Evolutionary conservation across 805 yeast genomes (phyloP).

Genomic region (Spathaspora sp.): DNA sequence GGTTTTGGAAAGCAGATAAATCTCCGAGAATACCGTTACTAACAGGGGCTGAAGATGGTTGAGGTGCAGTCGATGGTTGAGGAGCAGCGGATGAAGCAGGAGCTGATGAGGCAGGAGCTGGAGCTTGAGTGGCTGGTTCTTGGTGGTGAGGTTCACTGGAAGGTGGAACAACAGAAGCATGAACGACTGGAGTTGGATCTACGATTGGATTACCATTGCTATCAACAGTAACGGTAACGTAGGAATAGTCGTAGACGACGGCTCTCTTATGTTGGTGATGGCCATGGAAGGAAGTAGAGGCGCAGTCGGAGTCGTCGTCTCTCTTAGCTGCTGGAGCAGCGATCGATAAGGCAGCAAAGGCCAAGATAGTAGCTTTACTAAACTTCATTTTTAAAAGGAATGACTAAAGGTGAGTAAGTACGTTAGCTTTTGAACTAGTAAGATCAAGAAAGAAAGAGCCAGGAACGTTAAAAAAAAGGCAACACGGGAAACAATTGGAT

Average conservation of each 20-base stretch:
- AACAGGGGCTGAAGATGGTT: background rate
- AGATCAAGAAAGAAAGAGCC: background rate
- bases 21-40: conserved; percentile 42
- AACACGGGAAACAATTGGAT: background rate
- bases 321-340: conserved; percentile 23
- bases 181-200: conserved; percentile 14
- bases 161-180: conserved; percentile 15
- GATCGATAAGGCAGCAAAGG: conserved; percentile 11
- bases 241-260: conserved; percentile 42
- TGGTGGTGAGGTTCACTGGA: conserved; percentile 10
- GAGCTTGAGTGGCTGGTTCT: conserved; percentile 19
- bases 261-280: conserved; percentile 64
- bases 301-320: conserved; percentile 28
- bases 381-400: conserved; percentile 10
- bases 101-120: conserved; percentile 10
- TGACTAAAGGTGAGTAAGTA: conserved; percentile 10
- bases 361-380: conserved; percentile 8
- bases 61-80: background rate
- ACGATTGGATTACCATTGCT: conserved; percentile 36
- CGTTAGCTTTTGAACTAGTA: background rate
- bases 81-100: conserved; percentile 24
- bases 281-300: conserved; percentile 46
- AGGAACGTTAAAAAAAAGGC: background rate
- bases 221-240: conserved; percentile 42
- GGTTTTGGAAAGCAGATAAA: conserved; percentile 44